These are phyloP conservation scores for Luzula sylvatica DNA, from an alignment of 176 grass and related monocot species.

Conservation along the genomic window DNA sequence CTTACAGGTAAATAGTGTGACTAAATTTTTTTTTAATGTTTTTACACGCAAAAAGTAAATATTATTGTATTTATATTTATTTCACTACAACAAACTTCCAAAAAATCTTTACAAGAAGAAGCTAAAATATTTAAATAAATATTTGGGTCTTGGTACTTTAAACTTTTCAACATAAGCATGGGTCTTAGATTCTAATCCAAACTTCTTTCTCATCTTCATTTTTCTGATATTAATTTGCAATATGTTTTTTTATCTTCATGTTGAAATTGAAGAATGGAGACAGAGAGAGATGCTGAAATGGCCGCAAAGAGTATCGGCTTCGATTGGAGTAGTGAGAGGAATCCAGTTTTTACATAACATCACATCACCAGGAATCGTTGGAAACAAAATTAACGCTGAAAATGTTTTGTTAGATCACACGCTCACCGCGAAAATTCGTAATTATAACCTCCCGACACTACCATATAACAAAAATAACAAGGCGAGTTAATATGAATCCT, in stretches of 20 bases:
- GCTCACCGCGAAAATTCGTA: conserved; percentile 70
- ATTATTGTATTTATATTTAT: too few relatives aligned
- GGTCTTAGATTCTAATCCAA: too few relatives aligned
- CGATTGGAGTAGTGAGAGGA: conserved; percentile 66
- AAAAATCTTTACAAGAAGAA: too few relatives aligned
- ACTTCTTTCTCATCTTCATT: too few relatives aligned
- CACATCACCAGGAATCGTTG: conserved; percentile 44
- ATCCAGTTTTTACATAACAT: conserved; percentile 81
- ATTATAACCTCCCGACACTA: conserved; percentile 58
- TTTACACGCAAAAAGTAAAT: too few relatives aligned
- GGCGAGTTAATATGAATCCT: conserved; percentile 29
- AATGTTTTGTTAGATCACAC: conserved; percentile 85
- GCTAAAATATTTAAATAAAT: too few relatives aligned
- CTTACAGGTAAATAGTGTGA: conserved; percentile 67
- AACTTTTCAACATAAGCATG: too few relatives aligned
- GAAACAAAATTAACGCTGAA: conserved; percentile 55
- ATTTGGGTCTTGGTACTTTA: too few relatives aligned
- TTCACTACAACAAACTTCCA: too few relatives aligned
- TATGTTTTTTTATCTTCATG: too few relatives aligned
- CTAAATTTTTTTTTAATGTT: too few relatives aligned
- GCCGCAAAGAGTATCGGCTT: conserved; percentile 63
- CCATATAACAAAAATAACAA: conserved; percentile 63
- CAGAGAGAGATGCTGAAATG: conserved; percentile 85
- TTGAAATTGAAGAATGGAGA: conserved; percentile 44
- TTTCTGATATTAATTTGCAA: too few relatives aligned